phyloP scores from a whole-genome alignment of 108 stramenopile genomes.

The Nitzschia palea region DNA sequence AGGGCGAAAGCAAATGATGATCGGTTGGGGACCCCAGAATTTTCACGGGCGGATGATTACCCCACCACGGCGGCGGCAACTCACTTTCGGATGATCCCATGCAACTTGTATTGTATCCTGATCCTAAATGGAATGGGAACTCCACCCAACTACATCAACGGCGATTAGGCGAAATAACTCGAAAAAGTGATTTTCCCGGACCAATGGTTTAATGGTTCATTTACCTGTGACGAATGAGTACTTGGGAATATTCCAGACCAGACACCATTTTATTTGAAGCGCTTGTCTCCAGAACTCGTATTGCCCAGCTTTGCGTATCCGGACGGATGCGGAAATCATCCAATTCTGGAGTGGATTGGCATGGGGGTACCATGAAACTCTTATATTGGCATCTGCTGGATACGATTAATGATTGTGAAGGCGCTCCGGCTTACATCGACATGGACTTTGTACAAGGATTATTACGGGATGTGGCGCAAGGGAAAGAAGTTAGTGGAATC shows the following conservation, averaged over 20 bases:
- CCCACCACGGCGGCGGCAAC: no score
- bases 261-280: slow-evolving; percentile 49
- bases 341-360: slow-evolving; percentile 85
- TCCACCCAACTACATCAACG: slow-evolving; percentile 2
- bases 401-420: slow-evolving; percentile 74
- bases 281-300: slow-evolving; percentile 73
- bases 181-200: slow-evolving; percentile 76
- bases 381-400: slow-evolving; percentile 38
- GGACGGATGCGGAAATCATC: slow-evolving; percentile 75
- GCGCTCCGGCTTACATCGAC: slow-evolving; percentile 35
- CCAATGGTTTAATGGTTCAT: slow-evolving; percentile 81
- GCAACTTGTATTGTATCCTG: no score
- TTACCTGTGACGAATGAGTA: slow-evolving; percentile 55
- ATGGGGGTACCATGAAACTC: slow-evolving; percentile 7
- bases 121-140: no score
- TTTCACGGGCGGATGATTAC: no score
- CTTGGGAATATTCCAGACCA: slow-evolving; percentile 53
- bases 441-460: slow-evolving; percentile 27
- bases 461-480: slow-evolving; percentile 40
- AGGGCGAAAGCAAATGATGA: no score
- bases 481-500: slow-evolving; percentile 72
- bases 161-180: no score
- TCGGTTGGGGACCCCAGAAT: no score
- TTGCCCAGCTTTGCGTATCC: slow-evolving; percentile 35
- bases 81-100: no score